These are phyloP conservation scores for Polyplosphaeria fusca DNA, from an alignment of 495 filamentous ascomycete genomes.

Conservation along the genomic window DNA sequence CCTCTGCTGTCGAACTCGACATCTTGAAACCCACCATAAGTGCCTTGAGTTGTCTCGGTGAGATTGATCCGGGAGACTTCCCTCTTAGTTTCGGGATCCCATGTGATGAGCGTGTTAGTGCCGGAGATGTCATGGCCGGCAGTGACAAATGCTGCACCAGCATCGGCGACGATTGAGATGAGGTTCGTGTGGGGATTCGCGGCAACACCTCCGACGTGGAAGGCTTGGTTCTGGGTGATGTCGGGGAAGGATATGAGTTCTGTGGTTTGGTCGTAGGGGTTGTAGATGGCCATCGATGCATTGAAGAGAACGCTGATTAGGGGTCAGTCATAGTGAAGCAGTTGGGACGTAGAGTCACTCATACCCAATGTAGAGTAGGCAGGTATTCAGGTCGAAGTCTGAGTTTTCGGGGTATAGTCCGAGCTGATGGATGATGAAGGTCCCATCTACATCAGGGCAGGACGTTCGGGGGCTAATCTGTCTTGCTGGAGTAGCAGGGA, in stretches of 20 bases:
- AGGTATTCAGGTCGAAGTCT: constrained; percentile 5
- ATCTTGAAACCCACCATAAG: constrained; percentile 14
- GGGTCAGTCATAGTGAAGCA: too few species aligned
- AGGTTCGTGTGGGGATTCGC: constrained; percentile 9
- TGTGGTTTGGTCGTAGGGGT: constrained; percentile 4
- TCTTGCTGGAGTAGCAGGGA: too few species aligned
- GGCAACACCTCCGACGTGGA: constrained; percentile 10
- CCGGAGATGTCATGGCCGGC: constrained; percentile 14
- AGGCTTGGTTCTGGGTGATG: constrained; percentile 12
- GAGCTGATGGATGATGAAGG: neutral
- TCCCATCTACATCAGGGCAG: too few species aligned
- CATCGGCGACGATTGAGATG: constrained; percentile 6
- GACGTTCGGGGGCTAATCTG: too few species aligned
- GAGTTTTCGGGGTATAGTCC: constrained; percentile 5
- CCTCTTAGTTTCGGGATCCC: neutral
- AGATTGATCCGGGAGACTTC: constrained; percentile 5
- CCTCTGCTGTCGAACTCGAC: constrained; percentile 4
- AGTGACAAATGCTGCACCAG: constrained; percentile 4
- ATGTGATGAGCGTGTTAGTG: neutral
- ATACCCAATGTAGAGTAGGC: neutral
- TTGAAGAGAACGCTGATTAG: neutral
- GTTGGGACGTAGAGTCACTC: too few species aligned
- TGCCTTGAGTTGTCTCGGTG: constrained; percentile 4
- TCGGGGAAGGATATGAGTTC: neutral
- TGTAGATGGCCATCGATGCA: constrained; percentile 4